Evolutionary conservation across 108 stramenopile genomes (phyloP), one percentile per base, ranked within the genome.

Genomic region (Bacterosira constricta): DNA sequence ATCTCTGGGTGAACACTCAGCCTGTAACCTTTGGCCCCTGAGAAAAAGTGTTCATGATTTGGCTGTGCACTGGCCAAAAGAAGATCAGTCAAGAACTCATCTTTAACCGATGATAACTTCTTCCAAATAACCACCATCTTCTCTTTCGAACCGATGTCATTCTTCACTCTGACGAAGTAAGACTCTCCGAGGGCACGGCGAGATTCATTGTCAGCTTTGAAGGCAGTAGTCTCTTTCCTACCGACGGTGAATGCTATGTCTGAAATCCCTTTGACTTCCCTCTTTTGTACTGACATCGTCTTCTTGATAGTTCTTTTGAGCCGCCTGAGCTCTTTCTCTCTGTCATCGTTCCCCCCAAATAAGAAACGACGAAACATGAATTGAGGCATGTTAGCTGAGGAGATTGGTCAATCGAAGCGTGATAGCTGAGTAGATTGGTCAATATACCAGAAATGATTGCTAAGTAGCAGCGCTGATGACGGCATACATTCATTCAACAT

Each of bases 161-260:
- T 71, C 49, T 71, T 79, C 8, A 71, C 58, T 64, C 77, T 63
- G 18, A 66, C 57, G 35, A 52, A 79, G 65, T 71, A 66, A 3
- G 32, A 29, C 36, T 78, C 77, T 13, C 78, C 71, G 11, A 20
- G 46, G 23, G 39, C 65, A 25, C 70, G 57, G 23, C 71, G 46
- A 29, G 51, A 30, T n/a, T 66, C 65, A 49, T 71, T 67, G 34
- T 79, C 65, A 26, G 34, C 59, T 45, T 56, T 9, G 38, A 72
- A 62, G 10, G 45, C 26, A 32, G 17, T 51, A 2, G 68, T 66
- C 63, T 78, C 77, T 20, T 27, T 65, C 49, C 11, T 34, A 1
- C 69, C 77, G 3, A 71, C 77, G 0, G 77, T 71, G 44, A 79
- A 79, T 4, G 53, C 29, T 4, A 79, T 66, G 29, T 79, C 65